Percentiles rank a stretch among this genome's conserved stretches.
These are phyloP conservation scores for Colletotrichum tropicicola DNA, from an alignment of 2,329 filamentous ascomycete genomes.

Conservation along the genomic window DNA sequence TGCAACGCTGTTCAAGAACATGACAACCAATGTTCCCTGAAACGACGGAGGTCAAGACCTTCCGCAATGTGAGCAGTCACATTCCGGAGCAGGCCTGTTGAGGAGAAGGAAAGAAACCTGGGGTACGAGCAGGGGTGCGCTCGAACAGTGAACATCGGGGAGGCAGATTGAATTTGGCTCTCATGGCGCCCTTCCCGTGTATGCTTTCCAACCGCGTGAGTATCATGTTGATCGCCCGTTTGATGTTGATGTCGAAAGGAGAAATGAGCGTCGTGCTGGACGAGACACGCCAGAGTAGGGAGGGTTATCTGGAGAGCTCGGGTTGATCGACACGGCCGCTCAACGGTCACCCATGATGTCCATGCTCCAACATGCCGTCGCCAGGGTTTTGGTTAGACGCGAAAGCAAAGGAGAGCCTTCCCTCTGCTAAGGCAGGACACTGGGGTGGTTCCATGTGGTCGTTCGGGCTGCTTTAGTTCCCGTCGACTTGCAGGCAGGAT, in stretches of 20 bases:
- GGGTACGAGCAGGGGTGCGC: background rate
- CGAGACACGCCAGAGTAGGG: background rate
- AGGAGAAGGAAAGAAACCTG: background rate
- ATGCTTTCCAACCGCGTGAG: background rate
- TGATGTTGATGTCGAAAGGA: background rate
- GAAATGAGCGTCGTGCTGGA: background rate
- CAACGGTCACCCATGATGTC: conserved; percentile 15
- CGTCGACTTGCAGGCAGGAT: conserved; percentile 12
- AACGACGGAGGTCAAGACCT: conserved; percentile 13
- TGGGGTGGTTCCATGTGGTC: background rate
- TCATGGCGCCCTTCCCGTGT: background rate
- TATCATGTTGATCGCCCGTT: background rate
- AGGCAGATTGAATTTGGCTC: background rate
- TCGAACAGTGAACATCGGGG: background rate
- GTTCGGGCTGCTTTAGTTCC: conserved; percentile 4
- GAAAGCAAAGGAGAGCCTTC: background rate
- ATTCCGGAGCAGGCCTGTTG: background rate
- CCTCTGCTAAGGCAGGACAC: background rate
- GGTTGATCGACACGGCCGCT: conserved; percentile 11
- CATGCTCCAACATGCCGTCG: background rate
- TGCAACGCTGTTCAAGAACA: conserved; percentile 13
- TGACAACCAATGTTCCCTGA: conserved; percentile 5
- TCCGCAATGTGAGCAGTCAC: conserved; percentile 28
- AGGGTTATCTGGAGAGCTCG: background rate
- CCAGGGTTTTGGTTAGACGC: background rate